Evolutionary conservation across 805 yeast species (phyloP).

Genomic region (Alloascoidea hylecoeti): DNA sequence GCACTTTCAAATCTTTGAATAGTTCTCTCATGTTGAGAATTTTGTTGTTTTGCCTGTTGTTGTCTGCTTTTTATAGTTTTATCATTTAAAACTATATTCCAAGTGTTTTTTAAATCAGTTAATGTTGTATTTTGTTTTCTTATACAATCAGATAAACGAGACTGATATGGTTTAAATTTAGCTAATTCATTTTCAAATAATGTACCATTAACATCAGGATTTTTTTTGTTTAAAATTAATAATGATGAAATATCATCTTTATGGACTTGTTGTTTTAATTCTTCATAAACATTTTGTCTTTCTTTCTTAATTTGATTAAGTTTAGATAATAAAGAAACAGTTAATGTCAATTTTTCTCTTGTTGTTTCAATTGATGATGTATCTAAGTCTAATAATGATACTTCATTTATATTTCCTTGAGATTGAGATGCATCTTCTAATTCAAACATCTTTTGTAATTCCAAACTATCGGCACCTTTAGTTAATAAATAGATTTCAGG

Average conservation of each 20-base stretch:
- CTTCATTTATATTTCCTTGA: conserved; percentile 6
- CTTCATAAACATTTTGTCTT: conserved; percentile 42
- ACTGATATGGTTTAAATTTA: conserved; percentile 59
- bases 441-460: conserved; percentile 20
- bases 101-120: conserved; percentile 28
- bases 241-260: conserved; percentile 75
- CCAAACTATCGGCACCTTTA: conserved; percentile 27
- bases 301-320: conserved; percentile 51
- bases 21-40: conserved; percentile 18
- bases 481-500: conserved; percentile 28
- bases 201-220: conserved; percentile 36
- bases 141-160: conserved; percentile 55
- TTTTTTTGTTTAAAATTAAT: conserved; percentile 49
- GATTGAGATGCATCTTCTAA: conserved; percentile 4
- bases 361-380: conserved; percentile 23
- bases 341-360: conserved; percentile 24
- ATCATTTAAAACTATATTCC: conserved; percentile 29
- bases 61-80: conserved; percentile 29
- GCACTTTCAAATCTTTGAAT: conserved; percentile 32
- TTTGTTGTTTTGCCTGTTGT: conserved; percentile 19
- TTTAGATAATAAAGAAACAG: conserved; percentile 46
- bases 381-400: conserved; percentile 59
- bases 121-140: conserved; percentile 45
- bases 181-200: conserved; percentile 59
- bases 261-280: conserved; percentile 56